Evolutionary conservation across 164 flowering plant species (phyloP), one percentile per base, ranked within the genome.

Genomic region (Echeveria elegans): DNA sequence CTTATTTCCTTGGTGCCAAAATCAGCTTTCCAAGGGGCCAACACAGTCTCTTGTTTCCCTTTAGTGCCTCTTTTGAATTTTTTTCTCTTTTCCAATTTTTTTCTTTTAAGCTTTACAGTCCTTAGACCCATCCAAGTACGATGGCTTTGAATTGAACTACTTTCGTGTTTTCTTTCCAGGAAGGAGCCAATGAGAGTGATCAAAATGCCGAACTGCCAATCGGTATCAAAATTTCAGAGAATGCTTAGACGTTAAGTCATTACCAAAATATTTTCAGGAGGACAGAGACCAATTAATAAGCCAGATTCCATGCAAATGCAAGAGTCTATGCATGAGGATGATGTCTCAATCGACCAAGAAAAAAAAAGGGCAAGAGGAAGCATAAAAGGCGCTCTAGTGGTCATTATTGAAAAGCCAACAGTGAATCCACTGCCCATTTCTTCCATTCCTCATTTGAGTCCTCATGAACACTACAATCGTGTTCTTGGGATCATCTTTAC

Each of bases 331-430:
- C n/a, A n/a, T n/a, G n/a, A n/a, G 61, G 61, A 56, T 56, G 61
- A n/a, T n/a, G n/a, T n/a, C n/a, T n/a, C n/a, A n/a, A n/a, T n/a
- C n/a, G n/a, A n/a, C n/a, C n/a, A n/a, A n/a, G n/a, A n/a, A n/a
- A n/a, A n/a, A n/a, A n/a, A n/a, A n/a, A n/a, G n/a, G n/a, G n/a
- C n/a, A n/a, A n/a, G n/a, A 28, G 23, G 61, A 26, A 26, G 32
- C 61, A 52, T n/a, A 11, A 52, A 52, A 52, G 11, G 58, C 14
- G 12, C 61, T 56, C 6, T 28, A 56, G 32, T 56, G 61, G 61
- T 56, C 61, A 56, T 56, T 56, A 56, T 56, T 56, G 61, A 56
- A 28, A 56, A 56, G 31, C 61, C 61, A 56, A 56, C 61, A 56
- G 61, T 56, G 61, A 14, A 56, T 50, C 61, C 61, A 56, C 53